Conservation (phyloP, 495 filamentous ascomycete species). For the Talaromyces thailandensis region DNA sequence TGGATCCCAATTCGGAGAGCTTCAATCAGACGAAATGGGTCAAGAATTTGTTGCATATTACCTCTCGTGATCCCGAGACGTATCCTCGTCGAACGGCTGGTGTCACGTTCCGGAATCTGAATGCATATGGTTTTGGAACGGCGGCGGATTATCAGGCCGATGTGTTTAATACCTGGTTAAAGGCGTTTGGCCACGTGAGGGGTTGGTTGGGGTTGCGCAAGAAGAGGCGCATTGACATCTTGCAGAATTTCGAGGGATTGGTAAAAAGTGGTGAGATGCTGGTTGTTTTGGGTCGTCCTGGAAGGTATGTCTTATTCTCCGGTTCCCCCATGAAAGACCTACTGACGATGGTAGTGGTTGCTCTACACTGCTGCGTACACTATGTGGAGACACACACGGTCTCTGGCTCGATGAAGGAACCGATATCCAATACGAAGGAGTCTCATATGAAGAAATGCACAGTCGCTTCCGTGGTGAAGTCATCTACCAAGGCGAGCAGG, state of each 20-base stretch:
- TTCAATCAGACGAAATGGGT: conserved; percentile 42
- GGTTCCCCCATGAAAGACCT: neutral
- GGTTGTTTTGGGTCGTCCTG: conserved; percentile 69
- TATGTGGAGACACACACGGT: conserved; percentile 65
- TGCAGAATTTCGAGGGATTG: conserved; percentile 64
- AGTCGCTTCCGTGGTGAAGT: conserved; percentile 60
- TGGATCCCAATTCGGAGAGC: conserved; percentile 31
- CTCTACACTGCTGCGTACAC: conserved; percentile 64
- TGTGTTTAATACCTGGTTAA: conserved; percentile 42
- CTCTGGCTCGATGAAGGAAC: conserved; percentile 51
- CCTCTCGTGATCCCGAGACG: conserved; percentile 26
- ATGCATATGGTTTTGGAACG: conserved; percentile 14
- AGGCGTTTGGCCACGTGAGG: conserved; percentile 34
- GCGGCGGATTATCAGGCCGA: conserved; percentile 13
- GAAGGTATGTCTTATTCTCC: conserved; percentile 25
- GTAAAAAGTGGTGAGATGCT: conserved; percentile 73
- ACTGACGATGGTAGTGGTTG: conserved; percentile 40
- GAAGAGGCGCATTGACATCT: conserved; percentile 61
- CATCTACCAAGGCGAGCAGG: conserved; percentile 56
- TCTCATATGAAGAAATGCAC: conserved; percentile 60
- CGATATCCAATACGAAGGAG: conserved; percentile 62
- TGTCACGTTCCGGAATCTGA: conserved; percentile 15
- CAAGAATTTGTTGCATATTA: conserved; percentile 31
- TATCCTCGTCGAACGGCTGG: conserved; percentile 14
- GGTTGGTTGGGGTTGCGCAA: conserved; percentile 40